phyloP scores from a whole-genome alignment of 768 basidiomycete genomes.

The Mycena pura region DNA sequence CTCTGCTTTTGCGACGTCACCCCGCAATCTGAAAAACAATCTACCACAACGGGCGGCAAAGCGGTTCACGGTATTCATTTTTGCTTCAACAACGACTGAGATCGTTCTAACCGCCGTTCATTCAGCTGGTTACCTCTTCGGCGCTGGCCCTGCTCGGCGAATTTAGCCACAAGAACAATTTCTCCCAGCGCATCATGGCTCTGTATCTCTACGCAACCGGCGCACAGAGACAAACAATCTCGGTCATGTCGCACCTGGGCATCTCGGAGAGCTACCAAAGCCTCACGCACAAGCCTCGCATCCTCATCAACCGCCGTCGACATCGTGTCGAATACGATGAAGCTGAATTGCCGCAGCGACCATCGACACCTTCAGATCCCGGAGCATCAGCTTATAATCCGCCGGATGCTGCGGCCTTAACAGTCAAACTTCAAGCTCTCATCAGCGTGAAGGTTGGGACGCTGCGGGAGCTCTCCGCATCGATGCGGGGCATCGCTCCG shows the following conservation, averaged over 20 bases:
- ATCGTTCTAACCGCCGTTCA: not conserved
- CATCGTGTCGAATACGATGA: not conserved
- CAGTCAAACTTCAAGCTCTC: not conserved
- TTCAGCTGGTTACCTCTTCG: conserved; percentile 32
- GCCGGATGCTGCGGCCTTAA: not conserved
- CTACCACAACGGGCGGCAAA: not conserved
- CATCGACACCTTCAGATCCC: not conserved
- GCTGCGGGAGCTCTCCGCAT: no score
- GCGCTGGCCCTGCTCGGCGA: conserved; percentile 32
- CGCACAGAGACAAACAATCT: conserved; percentile 38
- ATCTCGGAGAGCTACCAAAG: conserved; percentile 38
- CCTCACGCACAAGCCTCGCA: conserved; percentile 20
- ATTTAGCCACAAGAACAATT: conserved; percentile 41
- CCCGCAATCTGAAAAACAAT: not conserved
- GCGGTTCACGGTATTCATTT: not conserved
- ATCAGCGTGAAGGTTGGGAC: no score
- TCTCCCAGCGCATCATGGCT: conserved; percentile 31
- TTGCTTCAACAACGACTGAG: no score
- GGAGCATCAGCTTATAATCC: no score
- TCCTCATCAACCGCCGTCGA: not conserved
- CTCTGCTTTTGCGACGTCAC: conserved; percentile 29
- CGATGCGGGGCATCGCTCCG: no score
- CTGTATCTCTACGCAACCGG: conserved; percentile 42
- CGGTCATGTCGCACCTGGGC: conserved; percentile 37
- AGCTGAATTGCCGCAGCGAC: not conserved